Conservation (phyloP, 2,329 filamentous ascomycete species). For the Claviceps arundinis region DNA sequence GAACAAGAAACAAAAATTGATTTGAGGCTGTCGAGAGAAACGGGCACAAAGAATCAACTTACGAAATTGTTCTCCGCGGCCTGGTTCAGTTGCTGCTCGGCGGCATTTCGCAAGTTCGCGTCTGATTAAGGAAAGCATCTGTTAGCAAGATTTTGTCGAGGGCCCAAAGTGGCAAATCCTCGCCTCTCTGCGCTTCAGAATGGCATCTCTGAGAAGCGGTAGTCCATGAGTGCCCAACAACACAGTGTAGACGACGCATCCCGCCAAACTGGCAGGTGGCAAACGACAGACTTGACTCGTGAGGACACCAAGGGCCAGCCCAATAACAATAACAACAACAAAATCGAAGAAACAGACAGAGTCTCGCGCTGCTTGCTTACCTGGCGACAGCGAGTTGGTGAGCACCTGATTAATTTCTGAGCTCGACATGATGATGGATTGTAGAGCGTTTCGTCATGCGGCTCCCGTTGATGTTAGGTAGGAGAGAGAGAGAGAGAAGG, state of each 20-base stretch:
- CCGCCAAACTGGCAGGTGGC: background rate
- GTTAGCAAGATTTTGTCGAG: background rate
- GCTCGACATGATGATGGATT: constrained; percentile 46
- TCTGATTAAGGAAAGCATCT: constrained; percentile 48
- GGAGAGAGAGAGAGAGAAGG: background rate
- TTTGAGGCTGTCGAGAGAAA: background rate
- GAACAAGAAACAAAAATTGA: background rate
- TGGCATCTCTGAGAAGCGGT: background rate
- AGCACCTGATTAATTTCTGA: constrained; percentile 98
- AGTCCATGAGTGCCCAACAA: no score
- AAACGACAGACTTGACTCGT: background rate
- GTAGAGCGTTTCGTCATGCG: constrained; percentile 24
- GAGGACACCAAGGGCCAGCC: background rate
- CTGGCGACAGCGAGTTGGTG: constrained; percentile 87
- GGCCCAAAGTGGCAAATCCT: background rate
- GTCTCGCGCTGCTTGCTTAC: constrained; percentile 38
- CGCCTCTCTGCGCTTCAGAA: background rate
- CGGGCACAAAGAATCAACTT: constrained; percentile 22
- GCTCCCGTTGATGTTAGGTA: constrained; percentile 13
- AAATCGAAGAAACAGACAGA: background rate
- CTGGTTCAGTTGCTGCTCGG: constrained; percentile 86
- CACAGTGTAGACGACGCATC: background rate
- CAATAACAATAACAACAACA: background rate
- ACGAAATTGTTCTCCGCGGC: constrained; percentile 95
- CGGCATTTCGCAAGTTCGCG: constrained; percentile 74